phyloP scores from a whole-genome alignment of 768 basidiomycete species.

The Leucosporidium creatinivorum region DNA sequence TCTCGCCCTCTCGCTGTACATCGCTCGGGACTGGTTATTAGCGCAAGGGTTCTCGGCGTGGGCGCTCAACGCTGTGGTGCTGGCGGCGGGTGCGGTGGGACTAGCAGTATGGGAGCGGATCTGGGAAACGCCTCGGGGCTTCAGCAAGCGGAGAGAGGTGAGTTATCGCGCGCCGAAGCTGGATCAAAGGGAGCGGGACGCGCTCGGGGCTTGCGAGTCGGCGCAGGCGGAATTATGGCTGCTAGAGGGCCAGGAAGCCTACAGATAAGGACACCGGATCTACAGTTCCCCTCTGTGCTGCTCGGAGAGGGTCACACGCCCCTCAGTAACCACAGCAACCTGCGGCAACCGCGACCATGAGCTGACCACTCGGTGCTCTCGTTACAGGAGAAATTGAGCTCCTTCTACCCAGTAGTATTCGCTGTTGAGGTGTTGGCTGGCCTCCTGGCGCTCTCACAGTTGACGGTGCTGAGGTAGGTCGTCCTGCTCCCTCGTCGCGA shows the following conservation, averaged over 20 bases:
- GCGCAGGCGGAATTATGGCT: no score
- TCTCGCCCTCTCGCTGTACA: constrained; percentile 32
- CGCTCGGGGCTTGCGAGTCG: no score
- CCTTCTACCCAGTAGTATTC: neutral
- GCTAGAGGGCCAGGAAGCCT: no score
- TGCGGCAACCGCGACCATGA: no score
- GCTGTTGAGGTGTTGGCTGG: constrained; percentile 11
- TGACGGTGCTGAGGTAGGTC: constrained; percentile 12
- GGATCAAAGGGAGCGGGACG: no score
- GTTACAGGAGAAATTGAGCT: neutral
- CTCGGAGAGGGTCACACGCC: no score
- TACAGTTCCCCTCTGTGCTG: no score
- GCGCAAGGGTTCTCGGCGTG: constrained; percentile 12
- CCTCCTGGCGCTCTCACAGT: constrained; percentile 7
- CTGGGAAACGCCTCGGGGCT: neutral
- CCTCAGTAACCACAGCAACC: no score
- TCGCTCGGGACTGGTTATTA: constrained; percentile 35
- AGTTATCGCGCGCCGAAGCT: neutral
- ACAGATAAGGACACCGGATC: no score
- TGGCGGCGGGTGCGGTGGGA: constrained; percentile 6
- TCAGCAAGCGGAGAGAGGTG: constrained; percentile 14
- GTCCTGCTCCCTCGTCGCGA: neutral
- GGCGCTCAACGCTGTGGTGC: constrained; percentile 11
- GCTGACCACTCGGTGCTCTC: neutral
- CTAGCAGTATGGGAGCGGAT: constrained; percentile 15